Base-by-base conservation (phyloP, 176 grass and related monocot species). In the Themeda triandra region DNA sequence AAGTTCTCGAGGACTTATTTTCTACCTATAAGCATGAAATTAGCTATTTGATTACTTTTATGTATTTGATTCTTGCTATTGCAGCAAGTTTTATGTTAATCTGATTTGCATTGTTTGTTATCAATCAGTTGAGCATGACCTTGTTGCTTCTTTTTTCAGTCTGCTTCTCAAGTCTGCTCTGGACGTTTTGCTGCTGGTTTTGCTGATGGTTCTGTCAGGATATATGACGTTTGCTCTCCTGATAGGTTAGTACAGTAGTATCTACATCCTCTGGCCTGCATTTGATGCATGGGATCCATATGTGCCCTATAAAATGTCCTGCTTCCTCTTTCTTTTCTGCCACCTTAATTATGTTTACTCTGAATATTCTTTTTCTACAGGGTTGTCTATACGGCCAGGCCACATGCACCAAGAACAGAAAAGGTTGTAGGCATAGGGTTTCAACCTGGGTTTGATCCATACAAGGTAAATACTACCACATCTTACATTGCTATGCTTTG, bases 381-480 rank as follows among this genome's bases (percentile, higher is more conserved):
- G 82, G 63, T 67, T 32, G 88, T 91, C 46, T 99, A 81, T 86
- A 88, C 51, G 74, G 90, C 93, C 45, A 89, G 63, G 80, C 97
- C 93, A 25, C 97, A 99, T 90, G 84, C 78, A 51, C 93, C 91
- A 80, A 92, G 86, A 80, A 87, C 91, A 65, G 92, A 94, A 79
- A 92, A 81, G 48, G 92, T 99, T 81, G 92, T 99, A 28, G 97
- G 97, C 66, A 84, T 99, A 79, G 97, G 97, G 8, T 99, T 99
- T 91, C 97, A 99, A 71, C 92, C 97, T 86, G 92, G 86, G 8
- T 83, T 89, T 85, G 97, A 99, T 85, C 88, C 97, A 75, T 86
- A 81, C 36, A 99, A 94, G 93, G 97, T 99, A 88, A 80, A 58
- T 63, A 37, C 8, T 53, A 56, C 42, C 63, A 58, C 58, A 76